Conservation (phyloP, 164 flowering plant species). For the Paratinospora sagittata region DNA sequence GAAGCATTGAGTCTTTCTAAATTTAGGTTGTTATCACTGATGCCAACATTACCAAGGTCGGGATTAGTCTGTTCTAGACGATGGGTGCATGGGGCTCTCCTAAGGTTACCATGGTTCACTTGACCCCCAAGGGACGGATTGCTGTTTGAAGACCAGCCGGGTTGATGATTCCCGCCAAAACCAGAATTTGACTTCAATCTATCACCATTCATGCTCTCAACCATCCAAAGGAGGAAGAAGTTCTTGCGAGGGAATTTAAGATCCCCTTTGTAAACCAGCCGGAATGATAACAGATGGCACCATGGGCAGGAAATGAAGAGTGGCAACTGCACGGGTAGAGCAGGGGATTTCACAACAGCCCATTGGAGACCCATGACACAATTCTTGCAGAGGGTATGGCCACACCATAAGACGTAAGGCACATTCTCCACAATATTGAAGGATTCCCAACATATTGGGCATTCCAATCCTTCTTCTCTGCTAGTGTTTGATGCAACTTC, state of each 20-base stretch:
- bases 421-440: conserved; percentile 95
- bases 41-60: conserved; percentile 16
- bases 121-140: conserved; percentile 23
- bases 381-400: conserved; percentile 88
- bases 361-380: conserved; percentile 77
- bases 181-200: conserved; percentile 41
- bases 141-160: conserved; percentile 30
- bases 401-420: conserved; percentile 97
- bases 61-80: conserved; percentile 25
- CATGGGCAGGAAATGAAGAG: conserved; percentile 92
- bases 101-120: conserved; percentile 19
- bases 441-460: conserved; percentile 96
- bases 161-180: conserved; percentile 37
- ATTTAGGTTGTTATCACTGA: conserved; percentile 19
- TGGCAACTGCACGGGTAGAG: conserved; percentile 79
- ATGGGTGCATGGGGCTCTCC: conserved; percentile 28
- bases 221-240: conserved; percentile 92
- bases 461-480: conserved; percentile 79
- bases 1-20: conserved; percentile 45
- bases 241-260: conserved; percentile 85
- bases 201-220: conserved; percentile 90
- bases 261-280: conserved; percentile 64
- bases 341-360: conserved; percentile 80
- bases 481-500: conserved; percentile 49
- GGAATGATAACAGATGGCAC: conserved; percentile 78